A percentile compares a stretch with the other conserved stretches of the same genome.
Evolutionary conservation across 768 basidiomycete genomes (phyloP).

Genomic region (Chalciporus sphaerocephalus): DNA sequence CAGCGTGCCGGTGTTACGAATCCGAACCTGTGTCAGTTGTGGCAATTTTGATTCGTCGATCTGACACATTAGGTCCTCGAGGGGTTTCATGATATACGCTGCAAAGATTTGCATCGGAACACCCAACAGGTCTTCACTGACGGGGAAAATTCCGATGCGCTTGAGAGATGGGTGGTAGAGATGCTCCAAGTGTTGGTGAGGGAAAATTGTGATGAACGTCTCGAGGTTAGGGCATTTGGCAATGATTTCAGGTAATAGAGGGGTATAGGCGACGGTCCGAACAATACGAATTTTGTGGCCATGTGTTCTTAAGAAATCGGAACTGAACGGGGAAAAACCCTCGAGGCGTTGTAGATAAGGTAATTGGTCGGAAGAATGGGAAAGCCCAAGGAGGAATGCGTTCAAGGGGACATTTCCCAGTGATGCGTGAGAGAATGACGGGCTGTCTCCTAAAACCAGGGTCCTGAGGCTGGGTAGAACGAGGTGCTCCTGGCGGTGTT

Average conservation of each 20-base stretch:
- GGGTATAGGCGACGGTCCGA: conserved; percentile 33
- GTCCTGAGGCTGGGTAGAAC: conserved; percentile 38
- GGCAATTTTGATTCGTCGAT: conserved; percentile 36
- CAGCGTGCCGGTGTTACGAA: conserved; percentile 41
- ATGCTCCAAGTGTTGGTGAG: conserved; percentile 32
- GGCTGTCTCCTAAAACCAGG: conserved; percentile 38
- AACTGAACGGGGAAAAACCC: conserved; percentile 39
- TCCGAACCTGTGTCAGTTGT: conserved; percentile 33
- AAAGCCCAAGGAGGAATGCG: conserved; percentile 36
- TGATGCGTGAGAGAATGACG: conserved; percentile 31
- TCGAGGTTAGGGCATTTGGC: conserved; percentile 39
- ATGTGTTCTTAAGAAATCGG: conserved; percentile 38
- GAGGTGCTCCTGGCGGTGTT: conserved; percentile 20
- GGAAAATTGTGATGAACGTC: conserved; percentile 38
- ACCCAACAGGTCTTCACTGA: conserved; percentile 33
- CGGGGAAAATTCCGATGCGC: conserved; percentile 44
- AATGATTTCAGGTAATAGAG: conserved; percentile 36
- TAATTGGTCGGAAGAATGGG: conserved; percentile 32
- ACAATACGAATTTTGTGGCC: conserved; percentile 41
- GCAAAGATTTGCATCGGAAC: conserved; percentile 37
- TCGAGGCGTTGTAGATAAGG: conserved; percentile 42
- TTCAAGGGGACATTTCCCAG: conserved; percentile 38
- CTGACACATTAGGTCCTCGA: conserved; percentile 37
- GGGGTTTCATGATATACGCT: conserved; percentile 38
- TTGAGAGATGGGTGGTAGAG: conserved; percentile 36